phyloP scores from a whole-genome alignment of 257 asterid genomes.

The Nicotiana sylvestris region DNA sequence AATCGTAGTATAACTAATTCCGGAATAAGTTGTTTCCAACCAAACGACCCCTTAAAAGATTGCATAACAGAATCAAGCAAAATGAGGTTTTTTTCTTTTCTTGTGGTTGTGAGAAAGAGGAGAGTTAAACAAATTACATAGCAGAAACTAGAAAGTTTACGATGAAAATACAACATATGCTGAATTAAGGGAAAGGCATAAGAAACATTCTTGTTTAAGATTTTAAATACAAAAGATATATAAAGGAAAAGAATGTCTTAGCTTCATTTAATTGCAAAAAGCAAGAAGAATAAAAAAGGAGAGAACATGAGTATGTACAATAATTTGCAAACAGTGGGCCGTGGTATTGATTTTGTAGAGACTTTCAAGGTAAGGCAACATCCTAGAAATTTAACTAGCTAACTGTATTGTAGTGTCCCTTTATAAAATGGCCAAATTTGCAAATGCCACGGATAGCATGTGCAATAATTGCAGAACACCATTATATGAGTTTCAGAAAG shows the following conservation, averaged over 20 bases:
- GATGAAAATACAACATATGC: neutral
- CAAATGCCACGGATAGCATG: neutral
- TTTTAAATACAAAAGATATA: neutral
- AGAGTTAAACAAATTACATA: too few relatives aligned
- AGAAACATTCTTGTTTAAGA: neutral
- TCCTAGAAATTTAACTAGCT: neutral
- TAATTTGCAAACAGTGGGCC: neutral
- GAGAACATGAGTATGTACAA: neutral
- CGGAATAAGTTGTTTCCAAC: too few relatives aligned
- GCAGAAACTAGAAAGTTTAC: neutral
- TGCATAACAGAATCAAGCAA: neutral
- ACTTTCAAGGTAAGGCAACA: slow-evolving; percentile 15
- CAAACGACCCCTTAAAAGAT: too few relatives aligned
- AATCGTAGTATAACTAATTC: too few relatives aligned
- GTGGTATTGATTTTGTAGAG: neutral
- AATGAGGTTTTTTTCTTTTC: neutral
- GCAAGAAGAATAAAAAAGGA: neutral
- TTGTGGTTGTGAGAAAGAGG: neutral
- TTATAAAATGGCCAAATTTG: neutral
- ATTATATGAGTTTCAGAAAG: slow-evolving; percentile 1
- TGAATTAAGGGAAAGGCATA: neutral
- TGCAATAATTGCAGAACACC: slow-evolving; percentile 13
- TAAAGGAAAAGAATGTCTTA: neutral
- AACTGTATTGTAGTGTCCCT: neutral
- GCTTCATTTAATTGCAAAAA: neutral